Evolutionary conservation across 2,329 filamentous ascomycete genomes (phyloP), one percentile per base, ranked within the genome.

Genomic region (Fusarium multiceps): DNA sequence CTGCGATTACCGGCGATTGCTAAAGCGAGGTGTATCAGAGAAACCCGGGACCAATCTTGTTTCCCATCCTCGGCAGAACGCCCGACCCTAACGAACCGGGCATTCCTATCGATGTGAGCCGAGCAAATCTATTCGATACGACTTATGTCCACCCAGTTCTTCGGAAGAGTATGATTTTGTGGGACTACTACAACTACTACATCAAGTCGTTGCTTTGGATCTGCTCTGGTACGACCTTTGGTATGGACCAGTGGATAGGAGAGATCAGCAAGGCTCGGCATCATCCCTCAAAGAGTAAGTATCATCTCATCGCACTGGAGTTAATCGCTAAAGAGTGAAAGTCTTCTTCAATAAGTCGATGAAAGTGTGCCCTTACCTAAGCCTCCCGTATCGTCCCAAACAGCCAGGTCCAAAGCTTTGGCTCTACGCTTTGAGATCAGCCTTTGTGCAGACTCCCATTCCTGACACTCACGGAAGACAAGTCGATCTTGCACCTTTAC

Each of bases 281-380:
- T 13, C 50, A 55, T 18, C 41, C 49, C 5, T 59, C 56, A 2
- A 59, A 55, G 3, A 59, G 49, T 46, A 30, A 8, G 40, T 34
- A 6, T 7, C 6, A 4, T 6, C 14, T 16, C 4, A n/a, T 23
- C 10, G n/a, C 6, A 18, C 12, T 4, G 10, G 3, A 37, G 3
- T 2, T 3, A 7, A 6, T 7, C 6, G 6, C 18, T 9, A 25
- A 11, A n/a, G 18, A 9, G 4, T 4, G 1, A 3, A 12, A 59
- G 56, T 55, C 3, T 59, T 59, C 12, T 55, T 59, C n/a, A 59
- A 59, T 5, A 59, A 55, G 12, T 59, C 30, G 2, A 59, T 25
- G 49, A 59, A 59, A 23, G 30, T 59, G 1, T 59, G 56, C 4
- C 56, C 48, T 1, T 59, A 59, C 14, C 4, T 59, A 7, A 59